phyloP scores from a whole-genome alignment of 2,329 filamentous ascomycete species.

The Nigrospora osmanthi region DNA sequence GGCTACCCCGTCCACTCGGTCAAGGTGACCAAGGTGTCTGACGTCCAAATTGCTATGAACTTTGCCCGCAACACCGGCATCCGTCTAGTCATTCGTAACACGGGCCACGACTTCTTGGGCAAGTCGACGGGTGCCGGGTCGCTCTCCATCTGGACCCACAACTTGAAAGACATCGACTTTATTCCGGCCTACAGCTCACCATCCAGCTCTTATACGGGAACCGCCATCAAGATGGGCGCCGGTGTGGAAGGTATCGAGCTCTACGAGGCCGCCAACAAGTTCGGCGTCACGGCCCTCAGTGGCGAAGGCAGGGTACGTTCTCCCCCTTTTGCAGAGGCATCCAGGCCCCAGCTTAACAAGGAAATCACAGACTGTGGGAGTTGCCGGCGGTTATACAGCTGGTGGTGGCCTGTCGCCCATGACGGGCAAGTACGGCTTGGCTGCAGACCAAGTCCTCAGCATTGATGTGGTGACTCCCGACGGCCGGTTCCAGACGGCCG shows the following conservation, averaged over 20 bases:
- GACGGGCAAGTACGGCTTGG: conserved; percentile 36
- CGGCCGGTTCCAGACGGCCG: conserved; percentile 30
- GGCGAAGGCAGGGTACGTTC: conserved; percentile 33
- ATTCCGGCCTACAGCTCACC: conserved; percentile 18
- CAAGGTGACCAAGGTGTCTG: conserved; percentile 28
- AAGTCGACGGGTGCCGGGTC: conserved; percentile 27
- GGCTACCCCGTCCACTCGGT: conserved; percentile 32
- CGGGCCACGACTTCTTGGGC: conserved; percentile 40
- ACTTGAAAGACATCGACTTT: conserved; percentile 22
- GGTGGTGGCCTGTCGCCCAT: conserved; percentile 46
- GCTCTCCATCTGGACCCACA: conserved; percentile 28
- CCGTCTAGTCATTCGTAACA: conserved; percentile 40
- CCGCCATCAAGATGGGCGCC: conserved; percentile 46
- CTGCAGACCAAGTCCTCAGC: conserved; percentile 36
- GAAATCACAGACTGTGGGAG: conserved; percentile 31
- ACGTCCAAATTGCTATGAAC: conserved; percentile 36
- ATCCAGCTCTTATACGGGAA: conserved; percentile 25
- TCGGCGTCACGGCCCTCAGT: conserved; percentile 39
- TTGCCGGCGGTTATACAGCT: conserved; percentile 32
- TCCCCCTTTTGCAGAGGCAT: neutral
- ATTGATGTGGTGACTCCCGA: conserved; percentile 37
- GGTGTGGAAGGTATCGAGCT: conserved; percentile 45
- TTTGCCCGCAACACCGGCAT: conserved; percentile 37
- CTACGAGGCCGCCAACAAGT: conserved; percentile 39
- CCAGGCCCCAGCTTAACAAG: neutral